Base-by-base conservation (phyloP, 805 yeast species). In the Naumovozyma castellii region DNA sequence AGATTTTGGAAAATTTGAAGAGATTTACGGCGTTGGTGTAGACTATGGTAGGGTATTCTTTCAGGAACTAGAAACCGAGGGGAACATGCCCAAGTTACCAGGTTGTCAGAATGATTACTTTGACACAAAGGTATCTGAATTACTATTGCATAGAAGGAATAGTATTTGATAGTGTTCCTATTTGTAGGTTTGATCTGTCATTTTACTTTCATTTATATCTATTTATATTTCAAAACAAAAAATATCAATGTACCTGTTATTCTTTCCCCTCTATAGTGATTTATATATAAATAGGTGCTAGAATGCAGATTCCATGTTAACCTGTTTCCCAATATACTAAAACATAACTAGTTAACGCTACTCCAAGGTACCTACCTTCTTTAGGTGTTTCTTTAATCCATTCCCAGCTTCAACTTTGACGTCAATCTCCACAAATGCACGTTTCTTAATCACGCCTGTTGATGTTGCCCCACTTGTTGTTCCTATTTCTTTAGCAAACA, bases 1-100 rank as follows among this genome's bases (percentile, higher is more conserved):
- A 36, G 98, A 90, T 53, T 90, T 90, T 63, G 85, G 80, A 12
- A 86, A 83, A 58, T 92, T 90, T 58, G 94, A 84, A 48, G 96
- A 88, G 59, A 86, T 92, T 37, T 83, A 80, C 50, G 67, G 74
- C 18, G 88, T 85, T 9, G 97, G 97, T 2, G 67, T 76, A 9
- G 71, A 70, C 3, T 90, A 84, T 57, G 95, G 90, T 0, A 75
- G 73, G 39, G 64, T 64, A 34, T 65, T 71, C 27, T 59, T 88
- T 35, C 67, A 69, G 12, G 67, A 72, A 27, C 65, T 82, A 65
- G 69, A 71, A 35, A 60, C 65, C 2, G 61, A 69, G 13, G 76
- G 77, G 4, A 67, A 71, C 46, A 56, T 87, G 51, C 85, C 90
- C 5, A 54, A 62, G 3, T 73, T 83, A 31, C 77, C 86, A 2